These are phyloP conservation scores for Dryadomyces quercivorus DNA, from an alignment of 2,329 filamentous ascomycete genomes.

Conservation along the genomic window DNA sequence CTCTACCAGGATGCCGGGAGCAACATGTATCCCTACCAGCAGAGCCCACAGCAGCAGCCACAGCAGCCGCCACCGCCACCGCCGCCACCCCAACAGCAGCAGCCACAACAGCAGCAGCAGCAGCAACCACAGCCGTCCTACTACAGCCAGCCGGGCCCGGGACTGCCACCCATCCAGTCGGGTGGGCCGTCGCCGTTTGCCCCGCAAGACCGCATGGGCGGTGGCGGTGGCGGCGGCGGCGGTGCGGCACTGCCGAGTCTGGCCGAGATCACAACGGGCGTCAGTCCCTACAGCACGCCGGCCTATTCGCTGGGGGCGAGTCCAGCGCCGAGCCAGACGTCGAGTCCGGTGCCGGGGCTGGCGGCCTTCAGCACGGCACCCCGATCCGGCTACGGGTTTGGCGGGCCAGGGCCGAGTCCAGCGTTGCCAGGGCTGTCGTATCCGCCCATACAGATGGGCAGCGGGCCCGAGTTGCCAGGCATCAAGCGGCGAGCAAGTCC, in stretches of 20 bases:
- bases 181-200: conserved; percentile 1
- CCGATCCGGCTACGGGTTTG: neutral
- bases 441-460: neutral
- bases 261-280: conserved; percentile 50
- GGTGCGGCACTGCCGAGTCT: conserved; percentile 44
- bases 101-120: conserved; percentile 10
- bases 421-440: neutral
- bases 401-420: neutral
- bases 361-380: neutral
- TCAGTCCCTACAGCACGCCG: conserved; percentile 48
- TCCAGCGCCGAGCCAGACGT: conserved; percentile 24
- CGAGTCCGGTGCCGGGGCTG: conserved; percentile 24
- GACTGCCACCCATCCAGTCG: conserved; percentile 41
- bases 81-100: conserved; percentile 16
- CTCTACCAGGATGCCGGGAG: conserved; percentile 4
- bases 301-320: conserved; percentile 34
- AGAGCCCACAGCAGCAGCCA: neutral
- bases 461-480: neutral
- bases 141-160: conserved; percentile 21
- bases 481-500: conserved; percentile 43
- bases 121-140: conserved; percentile 15
- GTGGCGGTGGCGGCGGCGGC: conserved; percentile 14
- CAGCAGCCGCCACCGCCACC: conserved; percentile 4
- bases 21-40: conserved; percentile 17
- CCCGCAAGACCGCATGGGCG: conserved; percentile 6